phyloP scores from a whole-genome alignment of 129 eudicot species.

The Centrapalus pauciflorus region DNA sequence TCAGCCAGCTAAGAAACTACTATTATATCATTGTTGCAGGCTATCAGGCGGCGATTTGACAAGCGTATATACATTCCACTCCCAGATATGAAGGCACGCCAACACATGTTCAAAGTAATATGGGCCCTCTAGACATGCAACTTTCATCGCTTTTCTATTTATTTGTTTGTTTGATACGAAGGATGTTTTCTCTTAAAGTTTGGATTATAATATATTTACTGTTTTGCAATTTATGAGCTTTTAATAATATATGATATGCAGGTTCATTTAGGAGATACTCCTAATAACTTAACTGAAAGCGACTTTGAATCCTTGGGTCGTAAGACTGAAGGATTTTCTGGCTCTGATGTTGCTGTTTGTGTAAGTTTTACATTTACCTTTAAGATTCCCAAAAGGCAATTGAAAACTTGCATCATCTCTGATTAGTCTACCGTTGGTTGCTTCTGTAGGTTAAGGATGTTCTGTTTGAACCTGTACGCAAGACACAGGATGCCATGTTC shows the following conservation, averaged over 20 bases:
- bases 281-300: constrained; percentile 84
- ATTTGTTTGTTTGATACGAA: neutral
- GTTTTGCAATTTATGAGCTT: neutral
- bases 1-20: neutral
- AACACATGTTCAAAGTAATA: constrained; percentile 91
- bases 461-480: constrained; percentile 96
- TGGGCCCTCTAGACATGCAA: neutral
- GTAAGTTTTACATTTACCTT: constrained; percentile 44
- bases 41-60: constrained; percentile 90
- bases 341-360: constrained; percentile 96
- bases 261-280: constrained; percentile 99
- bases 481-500: constrained; percentile 98
- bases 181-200: neutral
- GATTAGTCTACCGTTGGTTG: constrained; percentile 11
- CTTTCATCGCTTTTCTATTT: neutral
- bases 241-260: constrained; percentile 24
- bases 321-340: constrained; percentile 96
- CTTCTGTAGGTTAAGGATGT: constrained; percentile 85
- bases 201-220: neutral
- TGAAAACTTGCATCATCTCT: neutral
- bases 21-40: constrained; percentile 35
- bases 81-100: constrained; percentile 90
- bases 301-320: constrained; percentile 81
- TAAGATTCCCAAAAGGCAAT: neutral
- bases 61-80: constrained; percentile 99